These are phyloP conservation scores for Stenocarpella maydis DNA, from an alignment of 2,329 filamentous ascomycete genomes.

Conservation along the genomic window DNA sequence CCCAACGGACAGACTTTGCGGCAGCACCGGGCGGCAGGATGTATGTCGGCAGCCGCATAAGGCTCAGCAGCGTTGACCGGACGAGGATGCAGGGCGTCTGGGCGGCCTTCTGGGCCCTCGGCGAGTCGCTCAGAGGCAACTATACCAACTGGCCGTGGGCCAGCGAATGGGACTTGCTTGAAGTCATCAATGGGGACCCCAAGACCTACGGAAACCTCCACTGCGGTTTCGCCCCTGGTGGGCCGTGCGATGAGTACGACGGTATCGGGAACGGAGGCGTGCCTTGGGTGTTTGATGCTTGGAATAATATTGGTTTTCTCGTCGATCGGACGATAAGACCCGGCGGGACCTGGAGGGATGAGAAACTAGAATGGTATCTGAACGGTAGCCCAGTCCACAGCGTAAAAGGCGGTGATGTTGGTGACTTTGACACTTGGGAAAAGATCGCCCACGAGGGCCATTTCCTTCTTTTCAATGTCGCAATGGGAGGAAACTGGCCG, in stretches of 20 bases:
- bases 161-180: constrained; percentile 12
- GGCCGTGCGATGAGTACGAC: background rate
- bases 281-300: background rate
- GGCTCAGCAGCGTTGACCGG: constrained; percentile 1
- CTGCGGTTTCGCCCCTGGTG: background rate
- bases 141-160: constrained; percentile 3
- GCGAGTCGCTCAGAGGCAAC: constrained; percentile 4
- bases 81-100: constrained; percentile 1
- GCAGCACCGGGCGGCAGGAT: background rate
- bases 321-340: constrained; percentile 8
- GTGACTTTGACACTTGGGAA: background rate
- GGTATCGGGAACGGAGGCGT: constrained; percentile 2
- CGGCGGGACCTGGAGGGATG: background rate
- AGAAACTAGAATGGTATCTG: constrained; percentile 10
- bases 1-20: background rate
- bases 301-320: background rate
- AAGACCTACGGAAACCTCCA: background rate
- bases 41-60: constrained; percentile 7
- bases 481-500: constrained; percentile 5
- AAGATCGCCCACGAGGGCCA: constrained; percentile 8
- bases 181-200: constrained; percentile 4
- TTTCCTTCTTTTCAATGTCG: constrained; percentile 3
- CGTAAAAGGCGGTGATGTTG: background rate
- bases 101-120: background rate
- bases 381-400: background rate